These are phyloP conservation scores for Vanilla planifolia DNA, from an alignment of 106 monocot species.

Conservation along the genomic window DNA sequence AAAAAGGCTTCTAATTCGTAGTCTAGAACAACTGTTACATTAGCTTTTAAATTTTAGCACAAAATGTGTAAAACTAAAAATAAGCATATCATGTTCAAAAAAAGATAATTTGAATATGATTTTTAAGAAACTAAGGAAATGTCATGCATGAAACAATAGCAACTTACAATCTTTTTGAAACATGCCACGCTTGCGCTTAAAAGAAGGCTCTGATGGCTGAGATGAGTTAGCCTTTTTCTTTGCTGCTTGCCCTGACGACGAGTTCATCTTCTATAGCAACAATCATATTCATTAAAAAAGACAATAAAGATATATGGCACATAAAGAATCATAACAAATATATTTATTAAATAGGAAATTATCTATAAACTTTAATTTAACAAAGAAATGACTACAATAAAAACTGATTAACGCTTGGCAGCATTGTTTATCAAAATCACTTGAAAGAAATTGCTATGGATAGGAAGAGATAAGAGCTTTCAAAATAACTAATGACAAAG, in stretches of 20 bases:
- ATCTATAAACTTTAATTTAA: too few relatives aligned
- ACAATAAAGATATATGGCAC: too few relatives aligned
- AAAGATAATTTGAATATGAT: not conserved
- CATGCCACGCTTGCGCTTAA: conserved; percentile 97
- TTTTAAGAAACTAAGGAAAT: not conserved
- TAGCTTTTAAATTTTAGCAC: not conserved
- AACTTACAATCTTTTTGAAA: conserved; percentile 93
- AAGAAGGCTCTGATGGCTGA: conserved; percentile 49
- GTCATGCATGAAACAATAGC: not conserved
- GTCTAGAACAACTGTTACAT: not conserved
- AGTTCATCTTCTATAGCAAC: too few relatives aligned
- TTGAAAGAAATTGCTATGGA: too few relatives aligned
- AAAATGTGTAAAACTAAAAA: not conserved
- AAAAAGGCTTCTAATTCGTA: not conserved
- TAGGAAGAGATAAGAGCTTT: too few relatives aligned
- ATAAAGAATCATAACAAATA: too few relatives aligned
- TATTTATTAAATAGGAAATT: too few relatives aligned
- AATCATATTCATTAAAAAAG: too few relatives aligned
- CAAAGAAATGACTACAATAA: too few relatives aligned
- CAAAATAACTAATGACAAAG: too few relatives aligned
- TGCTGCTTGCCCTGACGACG: conserved; percentile 6
- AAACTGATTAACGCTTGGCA: too few relatives aligned
- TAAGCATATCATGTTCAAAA: not conserved
- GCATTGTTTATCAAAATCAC: too few relatives aligned
- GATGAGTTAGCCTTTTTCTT: conserved; percentile 45